These are phyloP conservation scores for Sphagnum contortum DNA, from an alignment of 225 moss, liverwort and hornwort genomes.

Conservation along the genomic window DNA sequence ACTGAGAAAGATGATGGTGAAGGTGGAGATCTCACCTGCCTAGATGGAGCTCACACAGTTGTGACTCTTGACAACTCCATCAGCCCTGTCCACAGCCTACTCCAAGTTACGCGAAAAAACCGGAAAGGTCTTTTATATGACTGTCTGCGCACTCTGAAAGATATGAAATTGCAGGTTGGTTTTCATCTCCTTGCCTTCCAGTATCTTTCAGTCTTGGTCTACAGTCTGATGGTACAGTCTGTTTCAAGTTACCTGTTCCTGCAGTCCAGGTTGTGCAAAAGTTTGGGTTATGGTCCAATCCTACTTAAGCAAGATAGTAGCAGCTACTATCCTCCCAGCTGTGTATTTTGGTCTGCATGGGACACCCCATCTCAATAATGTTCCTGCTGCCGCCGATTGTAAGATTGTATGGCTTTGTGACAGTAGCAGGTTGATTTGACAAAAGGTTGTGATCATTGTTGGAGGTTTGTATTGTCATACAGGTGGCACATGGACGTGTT, in stretches of 20 bases:
- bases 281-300: too few relatives aligned
- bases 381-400: too few relatives aligned
- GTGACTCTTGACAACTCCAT: constrained; percentile 33
- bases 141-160: constrained; percentile 64
- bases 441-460: not conserved
- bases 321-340: too few relatives aligned
- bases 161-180: constrained; percentile 38
- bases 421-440: not conserved
- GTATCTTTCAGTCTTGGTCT: too few relatives aligned
- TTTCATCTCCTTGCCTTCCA: not conserved
- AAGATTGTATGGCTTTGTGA: too few relatives aligned
- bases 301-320: too few relatives aligned
- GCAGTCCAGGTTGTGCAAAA: too few relatives aligned
- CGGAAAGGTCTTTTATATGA: constrained; percentile 66
- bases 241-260: too few relatives aligned
- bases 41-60: not conserved
- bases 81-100: constrained; percentile 57
- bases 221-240: too few relatives aligned
- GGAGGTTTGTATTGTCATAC: not conserved
- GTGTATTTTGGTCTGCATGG: too few relatives aligned
- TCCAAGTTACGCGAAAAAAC: constrained; percentile 53
- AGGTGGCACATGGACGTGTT: constrained; percentile 64
- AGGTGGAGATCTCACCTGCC: constrained; percentile 2
- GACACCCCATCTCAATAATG: too few relatives aligned
- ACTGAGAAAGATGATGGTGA: constrained; percentile 9